Evolutionary conservation across 805 yeast genomes (phyloP), one percentile per base, ranked within the genome.

Genomic region (Candida succiphila): DNA sequence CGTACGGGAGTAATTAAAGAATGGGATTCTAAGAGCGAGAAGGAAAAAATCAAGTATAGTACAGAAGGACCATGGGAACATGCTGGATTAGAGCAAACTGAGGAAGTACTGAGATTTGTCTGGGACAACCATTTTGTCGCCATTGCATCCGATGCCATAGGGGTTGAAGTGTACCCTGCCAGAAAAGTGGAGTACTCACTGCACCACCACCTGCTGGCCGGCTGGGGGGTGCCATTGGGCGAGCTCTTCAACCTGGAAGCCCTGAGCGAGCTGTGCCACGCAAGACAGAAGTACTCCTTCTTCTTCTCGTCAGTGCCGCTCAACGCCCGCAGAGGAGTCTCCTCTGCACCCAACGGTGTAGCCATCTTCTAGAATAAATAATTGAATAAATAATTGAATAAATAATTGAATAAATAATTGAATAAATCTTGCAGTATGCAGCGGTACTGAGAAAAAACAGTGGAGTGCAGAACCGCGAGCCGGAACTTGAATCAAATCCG

Each of bases 341-440:
- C 61, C 13, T 45, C 60, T 10, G 42, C 54, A 7, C 57, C 61
- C 2, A 68, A 72, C 43, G 71, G 76, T 2, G 68, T 69, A 9
- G 72, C 68, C 20, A 40, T 40, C 5, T 40, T 40, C 25, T 38
- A 25, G 18, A 29, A n/a, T n/a, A n/a, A n/a, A n/a, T n/a, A n/a
- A n/a, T n/a, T n/a, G n/a, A n/a, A n/a, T n/a, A n/a, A n/a, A n/a
- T n/a, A n/a, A n/a, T n/a, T n/a, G n/a, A n/a, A n/a, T n/a, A n/a
- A n/a, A n/a, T n/a, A n/a, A n/a, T n/a, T n/a, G n/a, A n/a, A n/a
- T n/a, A n/a, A n/a, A n/a, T n/a, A n/a, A n/a, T n/a, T n/a, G n/a
- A n/a, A n/a, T n/a, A n/a, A n/a, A n/a, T n/a, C n/a, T n/a, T n/a
- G n/a, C n/a, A n/a, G n/a, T n/a, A n/a, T n/a, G n/a, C n/a, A n/a